Evolutionary conservation across 805 yeast species (phyloP).

Genomic region (Yarrowia sp.): DNA sequence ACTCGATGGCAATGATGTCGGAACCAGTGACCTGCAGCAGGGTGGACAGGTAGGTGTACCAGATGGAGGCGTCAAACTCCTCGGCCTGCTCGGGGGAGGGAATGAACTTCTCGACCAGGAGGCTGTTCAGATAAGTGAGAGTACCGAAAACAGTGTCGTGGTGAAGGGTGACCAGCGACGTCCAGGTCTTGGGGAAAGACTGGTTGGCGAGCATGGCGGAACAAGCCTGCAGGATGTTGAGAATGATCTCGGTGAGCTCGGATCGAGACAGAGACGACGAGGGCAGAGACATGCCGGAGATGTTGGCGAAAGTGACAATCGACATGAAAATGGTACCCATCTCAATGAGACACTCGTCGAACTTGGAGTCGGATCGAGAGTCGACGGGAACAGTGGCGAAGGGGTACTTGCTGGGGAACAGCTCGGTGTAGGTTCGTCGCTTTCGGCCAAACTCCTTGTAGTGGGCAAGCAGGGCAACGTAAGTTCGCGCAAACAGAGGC

Average conservation of each 20-base stretch:
- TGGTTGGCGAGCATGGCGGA: slow-evolving; percentile 34
- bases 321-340: slow-evolving; percentile 53
- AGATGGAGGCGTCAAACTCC: slow-evolving; percentile 55
- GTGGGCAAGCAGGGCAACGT: slow-evolving; percentile 33
- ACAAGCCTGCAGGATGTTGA: slow-evolving; percentile 35
- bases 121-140: slow-evolving; percentile 44
- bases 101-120: slow-evolving; percentile 51
- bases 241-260: slow-evolving; percentile 35
- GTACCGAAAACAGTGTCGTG: slow-evolving; percentile 37
- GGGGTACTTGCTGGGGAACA: slow-evolving; percentile 67
- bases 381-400: slow-evolving; percentile 65
- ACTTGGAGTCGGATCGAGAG: slow-evolving; percentile 62
- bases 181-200: slow-evolving; percentile 57
- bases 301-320: slow-evolving; percentile 34
- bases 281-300: slow-evolving; percentile 31
- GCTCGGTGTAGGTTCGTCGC: slow-evolving; percentile 55
- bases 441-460: slow-evolving; percentile 50
- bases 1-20: slow-evolving; percentile 68
- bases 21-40: slow-evolving; percentile 59
- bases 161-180: slow-evolving; percentile 49
- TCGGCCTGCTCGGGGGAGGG: slow-evolving; percentile 54
- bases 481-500: slow-evolving; percentile 36
- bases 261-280: slow-evolving; percentile 33
- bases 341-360: slow-evolving; percentile 73
- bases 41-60: slow-evolving; percentile 66